A percentile compares a stretch with the other conserved stretches of the same genome.
These are phyloP conservation scores for Penicillium pulvis DNA, from an alignment of 495 filamentous ascomycete species.

Conservation along the genomic window DNA sequence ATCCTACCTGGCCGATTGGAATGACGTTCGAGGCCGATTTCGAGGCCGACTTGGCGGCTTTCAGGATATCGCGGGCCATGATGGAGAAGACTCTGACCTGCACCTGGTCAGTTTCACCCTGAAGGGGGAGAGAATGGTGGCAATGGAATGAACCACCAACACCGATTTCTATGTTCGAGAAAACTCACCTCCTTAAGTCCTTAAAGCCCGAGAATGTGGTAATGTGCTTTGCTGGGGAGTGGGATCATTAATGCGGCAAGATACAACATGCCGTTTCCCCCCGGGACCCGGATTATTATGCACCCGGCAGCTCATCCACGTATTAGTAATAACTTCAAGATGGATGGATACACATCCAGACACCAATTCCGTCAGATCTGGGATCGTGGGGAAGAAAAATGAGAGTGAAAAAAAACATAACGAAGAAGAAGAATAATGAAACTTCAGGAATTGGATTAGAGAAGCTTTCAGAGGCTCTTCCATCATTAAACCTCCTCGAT, in stretches of 20 bases:
- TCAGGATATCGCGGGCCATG: constrained; percentile 46
- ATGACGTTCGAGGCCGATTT: constrained; percentile 45
- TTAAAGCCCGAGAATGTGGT: neutral
- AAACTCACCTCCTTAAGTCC: constrained; percentile 2
- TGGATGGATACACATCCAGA: neutral
- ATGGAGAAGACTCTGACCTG: constrained; percentile 36
- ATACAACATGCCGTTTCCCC: neutral
- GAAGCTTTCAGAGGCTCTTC: neutral
- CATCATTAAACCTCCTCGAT: neutral
- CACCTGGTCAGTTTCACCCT: constrained; percentile 10
- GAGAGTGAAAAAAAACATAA: too few relatives aligned
- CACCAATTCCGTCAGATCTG: neutral
- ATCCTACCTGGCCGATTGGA: constrained; percentile 40
- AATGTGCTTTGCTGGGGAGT: neutral
- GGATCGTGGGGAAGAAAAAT: too few relatives aligned
- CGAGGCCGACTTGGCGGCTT: constrained; percentile 47
- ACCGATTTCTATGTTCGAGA: neutral
- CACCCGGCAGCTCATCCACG: neutral
- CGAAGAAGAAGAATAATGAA: too few relatives aligned
- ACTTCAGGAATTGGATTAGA: neutral
- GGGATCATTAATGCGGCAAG: constrained; percentile 5
- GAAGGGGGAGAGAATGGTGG: neutral
- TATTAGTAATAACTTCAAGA: neutral
- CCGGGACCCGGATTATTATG: constrained; percentile 8
- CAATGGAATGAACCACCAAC: neutral